Evolutionary conservation across 208 protist genomes (phyloP).

Genomic region (Acanthamoeba rhysodes): DNA sequence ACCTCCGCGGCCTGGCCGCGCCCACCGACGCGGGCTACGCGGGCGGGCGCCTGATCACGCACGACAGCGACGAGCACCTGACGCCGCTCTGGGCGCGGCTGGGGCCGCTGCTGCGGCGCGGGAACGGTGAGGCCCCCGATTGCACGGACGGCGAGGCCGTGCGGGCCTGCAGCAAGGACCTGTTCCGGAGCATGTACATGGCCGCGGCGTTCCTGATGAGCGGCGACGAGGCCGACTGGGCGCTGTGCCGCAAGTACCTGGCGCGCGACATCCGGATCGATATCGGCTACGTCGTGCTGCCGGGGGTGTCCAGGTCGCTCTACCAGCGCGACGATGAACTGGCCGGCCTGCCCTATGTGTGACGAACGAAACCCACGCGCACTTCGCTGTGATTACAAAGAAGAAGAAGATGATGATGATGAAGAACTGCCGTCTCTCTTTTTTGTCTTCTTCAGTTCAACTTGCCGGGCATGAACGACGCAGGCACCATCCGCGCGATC

Average conservation of each 20-base stretch:
- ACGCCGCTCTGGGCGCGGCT: not conserved
- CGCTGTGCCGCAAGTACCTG: not conserved
- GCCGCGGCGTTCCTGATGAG: slow-evolving; percentile 20
- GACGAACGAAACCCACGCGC: too few relatives aligned
- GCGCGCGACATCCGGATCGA: not conserved
- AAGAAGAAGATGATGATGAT: too few relatives aligned
- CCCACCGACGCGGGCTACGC: not conserved
- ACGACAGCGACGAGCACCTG: slow-evolving; percentile 44
- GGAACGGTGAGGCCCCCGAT: not conserved
- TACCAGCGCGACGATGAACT: too few relatives aligned
- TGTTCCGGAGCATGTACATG: slow-evolving; percentile 25
- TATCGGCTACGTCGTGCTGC: not conserved
- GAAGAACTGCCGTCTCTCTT: not conserved
- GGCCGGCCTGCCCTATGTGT: too few relatives aligned
- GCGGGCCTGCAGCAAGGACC: not conserved
- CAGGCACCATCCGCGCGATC: slow-evolving; percentile 52
- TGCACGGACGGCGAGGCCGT: not conserved
- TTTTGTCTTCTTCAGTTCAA: not conserved
- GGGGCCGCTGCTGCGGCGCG: not conserved
- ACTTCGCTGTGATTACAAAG: too few relatives aligned
- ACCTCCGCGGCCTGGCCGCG: not conserved
- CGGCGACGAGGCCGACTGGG: slow-evolving; percentile 3
- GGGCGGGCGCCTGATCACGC: not conserved
- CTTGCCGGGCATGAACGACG: slow-evolving; percentile 29
- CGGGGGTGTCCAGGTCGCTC: too few relatives aligned